These are phyloP conservation scores for Diversispora epigaea DNA, from an alignment of 192 early-diverging fungal species.

Conservation along the genomic window DNA sequence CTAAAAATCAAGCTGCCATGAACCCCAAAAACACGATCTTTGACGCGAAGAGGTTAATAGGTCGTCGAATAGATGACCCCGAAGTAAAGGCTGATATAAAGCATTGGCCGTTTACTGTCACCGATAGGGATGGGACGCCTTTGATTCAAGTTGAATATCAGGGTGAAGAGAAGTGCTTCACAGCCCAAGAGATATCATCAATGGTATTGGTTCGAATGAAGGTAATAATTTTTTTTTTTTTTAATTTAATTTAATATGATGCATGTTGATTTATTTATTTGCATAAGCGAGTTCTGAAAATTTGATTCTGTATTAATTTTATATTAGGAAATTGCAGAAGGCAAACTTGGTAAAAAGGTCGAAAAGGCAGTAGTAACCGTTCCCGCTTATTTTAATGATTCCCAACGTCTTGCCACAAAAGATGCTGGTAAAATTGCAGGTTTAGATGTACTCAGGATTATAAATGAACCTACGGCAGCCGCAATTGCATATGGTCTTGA, in stretches of 20 bases:
- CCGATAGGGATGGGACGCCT: constrained; percentile 67
- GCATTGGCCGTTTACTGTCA: constrained; percentile 83
- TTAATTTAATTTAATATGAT: not conserved
- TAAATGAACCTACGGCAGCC: constrained; percentile 91
- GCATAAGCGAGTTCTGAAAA: no score
- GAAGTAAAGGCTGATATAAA: constrained; percentile 79
- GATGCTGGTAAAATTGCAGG: constrained; percentile 87
- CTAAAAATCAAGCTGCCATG: constrained; percentile 89
- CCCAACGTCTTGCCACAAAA: constrained; percentile 87
- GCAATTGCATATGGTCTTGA: constrained; percentile 85
- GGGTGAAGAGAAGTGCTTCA: constrained; percentile 78
- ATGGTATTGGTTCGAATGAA: constrained; percentile 94
- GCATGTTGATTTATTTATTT: not conserved
- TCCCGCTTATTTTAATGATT: constrained; percentile 92
- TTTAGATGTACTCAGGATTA: constrained; percentile 83
- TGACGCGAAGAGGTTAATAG: constrained; percentile 89
- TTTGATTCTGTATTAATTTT: not conserved
- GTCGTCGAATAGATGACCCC: constrained; percentile 81
- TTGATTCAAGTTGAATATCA: constrained; percentile 80
- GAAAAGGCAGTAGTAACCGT: constrained; percentile 94
- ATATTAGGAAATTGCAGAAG: constrained; percentile 68
- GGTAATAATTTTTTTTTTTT: constrained; percentile 19
- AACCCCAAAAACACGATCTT: constrained; percentile 91
- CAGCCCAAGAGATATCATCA: constrained; percentile 92
- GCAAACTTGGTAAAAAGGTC: constrained; percentile 77